A percentile compares a stretch with the other conserved stretches of the same genome.
phyloP scores from a whole-genome alignment of 2,329 filamentous ascomycete species.

The Calcarisporium arbuscula region DNA sequence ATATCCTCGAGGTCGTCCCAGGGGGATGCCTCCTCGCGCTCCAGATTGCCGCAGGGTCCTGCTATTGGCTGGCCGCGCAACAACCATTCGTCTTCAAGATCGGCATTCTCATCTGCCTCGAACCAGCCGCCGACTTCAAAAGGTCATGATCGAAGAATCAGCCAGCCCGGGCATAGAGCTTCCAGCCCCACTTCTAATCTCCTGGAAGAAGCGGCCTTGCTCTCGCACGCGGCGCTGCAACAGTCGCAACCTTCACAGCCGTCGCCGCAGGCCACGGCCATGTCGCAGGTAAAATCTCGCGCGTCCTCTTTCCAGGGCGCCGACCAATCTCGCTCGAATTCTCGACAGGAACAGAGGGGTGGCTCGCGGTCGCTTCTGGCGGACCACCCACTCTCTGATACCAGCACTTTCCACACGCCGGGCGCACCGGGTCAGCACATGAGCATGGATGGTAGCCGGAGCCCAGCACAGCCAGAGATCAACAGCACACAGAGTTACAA shows the following conservation, averaged over 20 bases:
- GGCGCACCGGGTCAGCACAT: constrained; percentile 4
- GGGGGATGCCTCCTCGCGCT: no score
- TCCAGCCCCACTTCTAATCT: not conserved
- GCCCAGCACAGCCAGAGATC: constrained; percentile 1
- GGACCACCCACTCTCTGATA: constrained; percentile 10
- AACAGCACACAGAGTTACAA: constrained; percentile 12
- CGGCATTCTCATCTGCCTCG: no score
- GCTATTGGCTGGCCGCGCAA: no score
- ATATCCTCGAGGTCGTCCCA: no score
- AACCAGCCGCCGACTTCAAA: no score
- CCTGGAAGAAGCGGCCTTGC: constrained; percentile 1
- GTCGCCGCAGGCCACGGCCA: constrained; percentile 1
- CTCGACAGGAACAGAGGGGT: constrained; percentile 27
- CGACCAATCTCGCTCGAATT: constrained; percentile 20
- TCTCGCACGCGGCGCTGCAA: constrained; percentile 14
- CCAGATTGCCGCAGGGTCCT: no score
- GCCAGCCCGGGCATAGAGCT: no score
- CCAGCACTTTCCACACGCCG: constrained; percentile 6
- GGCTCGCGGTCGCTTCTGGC: constrained; percentile 22
- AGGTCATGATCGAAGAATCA: no score
- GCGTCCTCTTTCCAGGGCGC: constrained; percentile 24
- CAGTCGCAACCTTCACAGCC: constrained; percentile 20
- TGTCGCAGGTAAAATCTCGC: constrained; percentile 22
- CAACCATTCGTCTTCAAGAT: no score
- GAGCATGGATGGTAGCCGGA: not conserved